phyloP scores from a whole-genome alignment of 2,329 filamentous ascomycete genomes.

The Pleurostoma richardsiae region DNA sequence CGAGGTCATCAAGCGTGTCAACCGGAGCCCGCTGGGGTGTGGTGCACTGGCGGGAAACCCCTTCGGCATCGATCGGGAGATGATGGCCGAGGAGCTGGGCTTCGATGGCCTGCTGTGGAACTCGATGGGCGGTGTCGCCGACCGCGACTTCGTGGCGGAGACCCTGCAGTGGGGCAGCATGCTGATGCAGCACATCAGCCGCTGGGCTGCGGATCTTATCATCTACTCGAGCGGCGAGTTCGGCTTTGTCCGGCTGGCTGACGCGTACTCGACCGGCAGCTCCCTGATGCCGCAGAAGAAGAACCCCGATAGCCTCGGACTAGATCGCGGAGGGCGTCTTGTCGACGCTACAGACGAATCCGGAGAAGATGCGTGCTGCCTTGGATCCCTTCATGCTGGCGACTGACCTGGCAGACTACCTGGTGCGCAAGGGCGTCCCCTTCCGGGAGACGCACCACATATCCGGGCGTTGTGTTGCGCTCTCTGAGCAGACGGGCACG shows the following conservation, averaged over 20 bases:
- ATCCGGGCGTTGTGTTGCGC: constrained; percentile 63
- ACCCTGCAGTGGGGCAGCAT: constrained; percentile 74
- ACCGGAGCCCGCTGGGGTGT: constrained; percentile 65
- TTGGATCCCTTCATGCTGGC: constrained; percentile 62
- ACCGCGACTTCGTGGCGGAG: constrained; percentile 80
- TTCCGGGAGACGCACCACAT: constrained; percentile 81
- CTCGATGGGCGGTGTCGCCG: constrained; percentile 69
- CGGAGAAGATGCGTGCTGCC: constrained; percentile 61
- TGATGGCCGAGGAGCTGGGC: constrained; percentile 74
- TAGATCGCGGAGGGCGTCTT: constrained; percentile 79
- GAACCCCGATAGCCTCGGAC: constrained; percentile 66
- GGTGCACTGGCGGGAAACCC: constrained; percentile 78
- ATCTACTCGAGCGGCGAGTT: constrained; percentile 75
- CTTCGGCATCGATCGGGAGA: constrained; percentile 74
- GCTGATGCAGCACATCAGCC: constrained; percentile 73
- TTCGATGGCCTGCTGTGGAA: constrained; percentile 74
- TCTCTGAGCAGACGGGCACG: constrained; percentile 59
- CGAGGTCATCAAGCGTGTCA: constrained; percentile 69
- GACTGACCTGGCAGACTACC: constrained; percentile 61
- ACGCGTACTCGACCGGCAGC: constrained; percentile 75
- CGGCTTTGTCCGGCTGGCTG: constrained; percentile 68
- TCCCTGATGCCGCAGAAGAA: constrained; percentile 81
- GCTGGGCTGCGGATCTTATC: constrained; percentile 83
- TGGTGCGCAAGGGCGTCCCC: constrained; percentile 63
- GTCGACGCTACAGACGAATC: constrained; percentile 62